Evolutionary conservation across 2,329 filamentous ascomycete species (phyloP).

Genomic region (Ophiostoma triangulosporum): DNA sequence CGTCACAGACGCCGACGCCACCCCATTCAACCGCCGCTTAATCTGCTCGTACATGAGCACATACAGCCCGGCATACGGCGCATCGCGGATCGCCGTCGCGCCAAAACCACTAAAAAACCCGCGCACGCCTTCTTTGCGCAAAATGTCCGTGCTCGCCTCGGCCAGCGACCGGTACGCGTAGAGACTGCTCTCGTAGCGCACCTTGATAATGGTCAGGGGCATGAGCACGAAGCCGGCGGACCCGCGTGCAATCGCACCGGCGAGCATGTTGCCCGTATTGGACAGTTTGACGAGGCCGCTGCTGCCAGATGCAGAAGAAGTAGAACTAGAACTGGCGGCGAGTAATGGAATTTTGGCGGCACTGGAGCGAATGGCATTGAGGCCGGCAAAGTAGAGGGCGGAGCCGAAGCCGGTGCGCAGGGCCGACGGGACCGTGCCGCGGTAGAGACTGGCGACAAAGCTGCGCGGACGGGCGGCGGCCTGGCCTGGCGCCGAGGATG

Average conservation of each 20-base stretch:
- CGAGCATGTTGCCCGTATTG: constrained; percentile 71
- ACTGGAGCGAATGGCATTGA: constrained; percentile 64
- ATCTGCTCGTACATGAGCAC: constrained; percentile 85
- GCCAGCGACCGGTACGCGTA: constrained; percentile 71
- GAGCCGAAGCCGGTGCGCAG: constrained; percentile 85
- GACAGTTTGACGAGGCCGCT: constrained; percentile 71
- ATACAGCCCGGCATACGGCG: constrained; percentile 92
- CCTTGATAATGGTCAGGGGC: constrained; percentile 93
- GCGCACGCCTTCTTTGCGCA: constrained; percentile 55
- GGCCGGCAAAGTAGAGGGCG: constrained; percentile 82
- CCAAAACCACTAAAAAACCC: constrained; percentile 93
- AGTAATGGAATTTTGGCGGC: constrained; percentile 34
- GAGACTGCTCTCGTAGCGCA: constrained; percentile 80
- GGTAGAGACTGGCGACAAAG: constrained; percentile 59
- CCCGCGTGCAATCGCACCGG: constrained; percentile 72
- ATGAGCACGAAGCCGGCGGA: constrained; percentile 84
- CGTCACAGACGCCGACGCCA: not conserved
- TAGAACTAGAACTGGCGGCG: constrained; percentile 7
- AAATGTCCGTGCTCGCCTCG: constrained; percentile 61
- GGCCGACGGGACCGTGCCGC: constrained; percentile 84
- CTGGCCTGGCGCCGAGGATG: not conserved
- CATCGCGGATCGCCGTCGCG: constrained; percentile 82
- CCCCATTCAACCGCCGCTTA: constrained; percentile 46
- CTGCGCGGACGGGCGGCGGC: constrained; percentile 12
- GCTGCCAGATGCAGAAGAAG: constrained; percentile 26